Conservation (phyloP, 345 rosid genomes). For the Moricandia arvensis region DNA sequence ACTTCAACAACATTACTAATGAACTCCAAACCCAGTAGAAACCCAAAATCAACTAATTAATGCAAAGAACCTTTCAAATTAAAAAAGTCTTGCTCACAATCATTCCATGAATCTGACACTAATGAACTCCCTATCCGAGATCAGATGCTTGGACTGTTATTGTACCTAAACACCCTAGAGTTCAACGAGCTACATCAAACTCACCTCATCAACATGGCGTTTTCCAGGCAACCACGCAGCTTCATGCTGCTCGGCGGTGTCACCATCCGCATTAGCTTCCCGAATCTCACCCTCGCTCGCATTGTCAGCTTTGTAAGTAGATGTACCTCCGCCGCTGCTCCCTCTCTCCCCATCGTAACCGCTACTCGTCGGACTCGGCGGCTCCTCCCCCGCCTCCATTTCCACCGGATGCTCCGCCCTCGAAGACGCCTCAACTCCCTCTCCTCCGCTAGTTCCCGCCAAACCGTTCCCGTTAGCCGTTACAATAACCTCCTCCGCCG, state of each 20-base stretch:
- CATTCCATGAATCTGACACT: too few species aligned
- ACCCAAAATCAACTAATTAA: too few species aligned
- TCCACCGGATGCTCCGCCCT: too few species aligned
- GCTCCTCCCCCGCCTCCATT: too few species aligned
- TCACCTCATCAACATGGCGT: constrained; percentile 80
- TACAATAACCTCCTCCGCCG: constrained; percentile 29
- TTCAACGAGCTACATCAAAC: not conserved
- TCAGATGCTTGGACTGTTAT: not conserved
- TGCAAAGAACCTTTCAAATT: too few species aligned
- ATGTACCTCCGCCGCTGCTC: constrained; percentile 64
- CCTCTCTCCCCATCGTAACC: constrained; percentile 97
- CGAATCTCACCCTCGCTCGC: constrained; percentile 61
- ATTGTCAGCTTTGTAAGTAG: constrained; percentile 43
- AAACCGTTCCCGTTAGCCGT: constrained; percentile 24
- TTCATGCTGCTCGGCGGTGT: constrained; percentile 47
- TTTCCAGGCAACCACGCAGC: constrained; percentile 73
- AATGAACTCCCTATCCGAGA: too few species aligned
- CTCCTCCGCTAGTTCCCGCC: constrained; percentile 29
- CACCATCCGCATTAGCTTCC: constrained; percentile 43
- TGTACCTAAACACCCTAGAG: not conserved
- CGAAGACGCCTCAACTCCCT: constrained; percentile 36
- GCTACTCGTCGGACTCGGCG: constrained; percentile 80
- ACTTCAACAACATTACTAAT: too few species aligned
- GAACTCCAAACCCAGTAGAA: too few species aligned
- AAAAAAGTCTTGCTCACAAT: too few species aligned